Conservation (phyloP, 768 basidiomycete genomes). For the Pulveroboletus sp. region DNA sequence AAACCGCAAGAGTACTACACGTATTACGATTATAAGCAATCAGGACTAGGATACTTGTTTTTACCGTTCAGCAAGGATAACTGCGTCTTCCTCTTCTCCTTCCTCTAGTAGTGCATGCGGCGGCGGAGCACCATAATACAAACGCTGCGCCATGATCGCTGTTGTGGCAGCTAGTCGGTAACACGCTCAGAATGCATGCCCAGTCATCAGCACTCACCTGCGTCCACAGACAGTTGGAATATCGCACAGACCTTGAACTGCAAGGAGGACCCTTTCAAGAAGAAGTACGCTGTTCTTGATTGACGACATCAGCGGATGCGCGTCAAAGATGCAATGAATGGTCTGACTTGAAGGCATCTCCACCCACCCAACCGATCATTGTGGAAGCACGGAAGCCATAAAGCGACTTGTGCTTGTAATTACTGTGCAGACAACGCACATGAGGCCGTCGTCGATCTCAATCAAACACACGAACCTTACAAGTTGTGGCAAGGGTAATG, state of each 20-base stretch:
- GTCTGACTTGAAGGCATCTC: slow-evolving; percentile 80
- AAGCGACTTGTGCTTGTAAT: slow-evolving; percentile 73
- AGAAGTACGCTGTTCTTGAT: slow-evolving; percentile 75
- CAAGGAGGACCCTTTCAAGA: slow-evolving; percentile 64
- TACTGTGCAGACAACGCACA: slow-evolving; percentile 43
- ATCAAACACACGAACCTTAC: slow-evolving; percentile 50
- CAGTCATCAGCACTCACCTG: slow-evolving; percentile 49
- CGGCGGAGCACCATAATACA: slow-evolving; percentile 78
- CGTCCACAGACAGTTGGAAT: slow-evolving; percentile 79
- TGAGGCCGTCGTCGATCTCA: slow-evolving; percentile 15
- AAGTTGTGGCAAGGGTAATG: slow-evolving; percentile 82
- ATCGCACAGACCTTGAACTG: slow-evolving; percentile 84
- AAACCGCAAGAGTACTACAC: neutral
- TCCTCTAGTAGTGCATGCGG: slow-evolving; percentile 44
- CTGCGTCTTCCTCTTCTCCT: slow-evolving; percentile 69
- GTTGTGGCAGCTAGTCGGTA: slow-evolving; percentile 10
- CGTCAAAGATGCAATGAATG: slow-evolving; percentile 5
- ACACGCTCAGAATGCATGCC: slow-evolving; percentile 4
- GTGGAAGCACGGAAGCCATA: slow-evolving; percentile 87
- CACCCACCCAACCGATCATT: slow-evolving; percentile 78
- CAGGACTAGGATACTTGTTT: slow-evolving; percentile 6
- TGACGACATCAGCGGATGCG: slow-evolving; percentile 16
- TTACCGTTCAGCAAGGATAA: slow-evolving; percentile 63
- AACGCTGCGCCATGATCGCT: slow-evolving; percentile 73
- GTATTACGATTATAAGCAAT: neutral